Conservation (phyloP, 2,329 filamentous ascomycete species). For the Alternaria tenuissima region DNA sequence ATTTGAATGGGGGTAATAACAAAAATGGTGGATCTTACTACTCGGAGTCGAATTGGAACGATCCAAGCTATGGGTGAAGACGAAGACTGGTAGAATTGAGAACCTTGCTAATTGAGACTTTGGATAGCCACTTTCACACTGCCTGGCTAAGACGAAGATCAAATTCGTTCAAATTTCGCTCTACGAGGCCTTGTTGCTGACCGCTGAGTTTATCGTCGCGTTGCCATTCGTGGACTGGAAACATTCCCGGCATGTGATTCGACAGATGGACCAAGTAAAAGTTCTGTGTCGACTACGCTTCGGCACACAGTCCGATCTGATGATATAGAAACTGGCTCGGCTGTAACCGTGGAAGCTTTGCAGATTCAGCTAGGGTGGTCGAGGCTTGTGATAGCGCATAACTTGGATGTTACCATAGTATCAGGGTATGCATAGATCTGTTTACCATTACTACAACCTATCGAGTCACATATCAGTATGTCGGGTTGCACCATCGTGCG, state of each 20-base stretch:
- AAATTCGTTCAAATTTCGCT: slow-evolving; percentile 8
- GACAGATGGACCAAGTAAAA: background rate
- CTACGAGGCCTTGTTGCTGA: background rate
- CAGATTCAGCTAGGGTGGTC: background rate
- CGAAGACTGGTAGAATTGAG: background rate
- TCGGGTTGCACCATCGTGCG: background rate
- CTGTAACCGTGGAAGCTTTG: background rate
- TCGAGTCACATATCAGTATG: background rate
- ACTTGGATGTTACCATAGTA: slow-evolving; percentile 13
- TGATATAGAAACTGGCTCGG: background rate
- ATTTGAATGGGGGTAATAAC: slow-evolving; percentile 60
- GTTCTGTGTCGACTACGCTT: background rate
- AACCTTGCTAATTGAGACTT: slow-evolving; percentile 12
- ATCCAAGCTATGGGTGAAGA: slow-evolving; percentile 46
- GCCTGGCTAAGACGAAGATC: slow-evolving; percentile 12
- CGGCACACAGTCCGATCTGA: background rate
- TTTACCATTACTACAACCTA: slow-evolving; percentile 3
- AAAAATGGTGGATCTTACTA: slow-evolving; percentile 44
- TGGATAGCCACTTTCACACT: slow-evolving; percentile 12
- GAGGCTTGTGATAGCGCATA: background rate
- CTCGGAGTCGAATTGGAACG: slow-evolving; percentile 44
- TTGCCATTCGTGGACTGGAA: background rate
- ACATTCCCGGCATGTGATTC: background rate
- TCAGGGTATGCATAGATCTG: slow-evolving; percentile 10
- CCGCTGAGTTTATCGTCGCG: background rate